These are phyloP conservation scores for Saccharum officinarum DNA, from an alignment of 176 grass and related monocot genomes.

Conservation along the genomic window DNA sequence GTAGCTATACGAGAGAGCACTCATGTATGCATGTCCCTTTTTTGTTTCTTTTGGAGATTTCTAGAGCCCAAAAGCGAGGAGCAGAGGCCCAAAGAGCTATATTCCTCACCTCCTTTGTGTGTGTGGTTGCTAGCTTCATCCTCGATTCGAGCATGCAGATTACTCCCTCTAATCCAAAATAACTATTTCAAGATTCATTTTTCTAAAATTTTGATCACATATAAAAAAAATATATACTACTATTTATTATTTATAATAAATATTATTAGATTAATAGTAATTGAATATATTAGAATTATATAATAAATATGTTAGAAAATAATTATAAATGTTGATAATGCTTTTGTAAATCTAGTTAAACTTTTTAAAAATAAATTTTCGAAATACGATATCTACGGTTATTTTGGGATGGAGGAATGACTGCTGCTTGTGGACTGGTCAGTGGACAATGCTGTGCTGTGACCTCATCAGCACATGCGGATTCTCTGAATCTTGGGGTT, in stretches of 20 bases:
- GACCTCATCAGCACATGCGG: conserved; percentile 1
- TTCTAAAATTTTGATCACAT: no score
- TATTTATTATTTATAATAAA: no score
- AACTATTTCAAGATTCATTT: no score
- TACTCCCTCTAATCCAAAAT: no score
- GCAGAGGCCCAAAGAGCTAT: neutral
- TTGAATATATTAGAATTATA: no score
- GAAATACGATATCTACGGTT: neutral
- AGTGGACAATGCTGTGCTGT: neutral
- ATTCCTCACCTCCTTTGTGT: neutral
- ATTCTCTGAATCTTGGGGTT: conserved; percentile 10
- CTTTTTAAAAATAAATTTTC: neutral
- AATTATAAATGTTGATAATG: neutral
- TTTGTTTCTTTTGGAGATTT: neutral
- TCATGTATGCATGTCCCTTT: neutral
- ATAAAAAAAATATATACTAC: no score
- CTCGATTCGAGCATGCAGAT: no score
- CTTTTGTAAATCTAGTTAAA: neutral
- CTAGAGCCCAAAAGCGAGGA: neutral
- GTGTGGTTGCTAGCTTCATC: neutral
- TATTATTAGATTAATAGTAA: no score
- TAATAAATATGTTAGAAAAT: no score
- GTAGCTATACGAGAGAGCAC: neutral
- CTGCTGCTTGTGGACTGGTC: neutral
- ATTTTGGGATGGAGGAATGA: neutral